These are phyloP conservation scores for Coprinopsis cinerea DNA, from an alignment of 768 basidiomycete species.

Conservation along the genomic window DNA sequence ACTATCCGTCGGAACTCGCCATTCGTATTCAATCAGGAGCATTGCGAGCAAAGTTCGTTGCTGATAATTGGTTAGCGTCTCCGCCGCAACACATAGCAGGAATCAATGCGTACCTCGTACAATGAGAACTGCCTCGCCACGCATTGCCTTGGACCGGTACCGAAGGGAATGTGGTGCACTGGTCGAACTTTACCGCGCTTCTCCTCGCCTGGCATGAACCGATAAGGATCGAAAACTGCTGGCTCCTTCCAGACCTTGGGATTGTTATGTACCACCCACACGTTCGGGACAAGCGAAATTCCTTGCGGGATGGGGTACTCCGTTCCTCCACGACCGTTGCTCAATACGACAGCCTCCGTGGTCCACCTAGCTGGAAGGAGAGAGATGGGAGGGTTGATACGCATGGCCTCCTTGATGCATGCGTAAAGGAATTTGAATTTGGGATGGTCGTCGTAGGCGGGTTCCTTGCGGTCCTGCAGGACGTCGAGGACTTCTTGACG, in stretches of 20 bases:
- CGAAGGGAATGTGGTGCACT: slow-evolving; percentile 25
- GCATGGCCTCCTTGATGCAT: slow-evolving; percentile 34
- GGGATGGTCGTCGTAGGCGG: slow-evolving; percentile 23
- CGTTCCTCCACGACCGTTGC: slow-evolving; percentile 4
- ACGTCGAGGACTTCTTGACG: slow-evolving; percentile 31
- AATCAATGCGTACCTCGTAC: slow-evolving; percentile 13
- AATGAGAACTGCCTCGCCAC: slow-evolving; percentile 26
- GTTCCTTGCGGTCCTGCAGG: slow-evolving; percentile 22
- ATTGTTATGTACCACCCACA: slow-evolving; percentile 27
- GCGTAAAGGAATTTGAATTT: slow-evolving; percentile 28
- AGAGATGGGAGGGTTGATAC: slow-evolving; percentile 27
- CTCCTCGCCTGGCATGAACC: slow-evolving; percentile 12
- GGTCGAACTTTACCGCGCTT: slow-evolving; percentile 5
- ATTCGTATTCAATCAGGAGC: slow-evolving; percentile 28
- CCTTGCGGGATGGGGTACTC: slow-evolving; percentile 25
- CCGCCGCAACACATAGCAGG: background rate
- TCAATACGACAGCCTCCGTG: slow-evolving; percentile 15
- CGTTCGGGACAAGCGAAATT: slow-evolving; percentile 26
- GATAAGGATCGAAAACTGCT: slow-evolving; percentile 24
- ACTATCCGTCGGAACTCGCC: slow-evolving; percentile 24
- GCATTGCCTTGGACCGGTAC: slow-evolving; percentile 27
- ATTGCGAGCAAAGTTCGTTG: slow-evolving; percentile 26
- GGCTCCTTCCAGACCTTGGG: slow-evolving; percentile 23
- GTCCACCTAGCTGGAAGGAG: slow-evolving; percentile 22
- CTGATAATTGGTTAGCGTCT: background rate